These are phyloP conservation scores for Sparassis latifolia DNA, from an alignment of 1,284 basidiomycete species.

Conservation along the genomic window DNA sequence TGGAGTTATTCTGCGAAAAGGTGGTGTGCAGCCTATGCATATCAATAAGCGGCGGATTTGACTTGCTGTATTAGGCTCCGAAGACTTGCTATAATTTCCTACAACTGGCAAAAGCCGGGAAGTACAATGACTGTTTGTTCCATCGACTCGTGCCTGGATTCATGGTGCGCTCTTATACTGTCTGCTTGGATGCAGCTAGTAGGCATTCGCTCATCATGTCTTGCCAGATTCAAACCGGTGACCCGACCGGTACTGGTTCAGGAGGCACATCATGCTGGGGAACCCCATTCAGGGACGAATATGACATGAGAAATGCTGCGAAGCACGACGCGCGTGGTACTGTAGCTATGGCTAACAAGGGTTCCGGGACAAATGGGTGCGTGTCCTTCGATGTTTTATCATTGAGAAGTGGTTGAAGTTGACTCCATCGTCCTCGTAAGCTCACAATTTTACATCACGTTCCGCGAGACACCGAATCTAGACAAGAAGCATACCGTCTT, in stretches of 20 bases:
- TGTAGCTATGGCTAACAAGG: constrained; percentile 91
- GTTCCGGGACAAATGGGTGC: constrained; percentile 76
- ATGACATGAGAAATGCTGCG: constrained; percentile 77
- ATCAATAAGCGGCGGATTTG: too few relatives aligned
- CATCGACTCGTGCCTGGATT: constrained; percentile 95
- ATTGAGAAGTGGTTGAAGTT: not conserved
- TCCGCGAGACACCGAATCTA: constrained; percentile 74
- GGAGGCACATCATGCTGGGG: constrained; percentile 96
- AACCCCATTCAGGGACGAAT: constrained; percentile 91
- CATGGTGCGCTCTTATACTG: constrained; percentile 61
- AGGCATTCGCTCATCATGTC: not conserved
- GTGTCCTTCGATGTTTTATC: constrained; percentile 12
- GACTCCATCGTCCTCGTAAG: constrained; percentile 28
- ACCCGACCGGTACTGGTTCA: constrained; percentile 92
- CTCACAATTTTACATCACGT: constrained; percentile 90
- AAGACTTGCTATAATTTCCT: constrained; percentile 99
- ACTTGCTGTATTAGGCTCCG: constrained; percentile 59
- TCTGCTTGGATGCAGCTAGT: not conserved
- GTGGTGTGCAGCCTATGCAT: constrained; percentile 28
- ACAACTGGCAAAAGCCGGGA: constrained; percentile 82
- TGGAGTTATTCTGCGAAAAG: constrained; percentile 91
- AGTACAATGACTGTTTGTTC: constrained; percentile 87
- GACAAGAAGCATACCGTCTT: constrained; percentile 92
- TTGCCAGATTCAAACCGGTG: constrained; percentile 84
- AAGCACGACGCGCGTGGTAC: constrained; percentile 79